A percentile compares a stretch with the other conserved stretches of the same genome.
Evolutionary conservation across 495 filamentous ascomycete genomes (phyloP).

Genomic region (Penicillium malachiteum): DNA sequence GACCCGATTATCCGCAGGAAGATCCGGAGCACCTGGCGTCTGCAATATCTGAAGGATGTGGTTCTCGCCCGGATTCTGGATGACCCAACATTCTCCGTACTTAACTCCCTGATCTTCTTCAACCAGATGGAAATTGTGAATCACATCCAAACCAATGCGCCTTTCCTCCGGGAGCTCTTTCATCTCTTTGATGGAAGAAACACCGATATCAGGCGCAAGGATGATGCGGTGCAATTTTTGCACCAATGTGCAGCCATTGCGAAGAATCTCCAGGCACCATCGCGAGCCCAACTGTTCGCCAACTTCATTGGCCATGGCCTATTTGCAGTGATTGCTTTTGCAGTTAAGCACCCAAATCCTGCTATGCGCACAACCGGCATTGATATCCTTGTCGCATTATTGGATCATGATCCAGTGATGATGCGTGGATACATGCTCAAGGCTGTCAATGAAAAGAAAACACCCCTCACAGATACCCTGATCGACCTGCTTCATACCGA

Average conservation of each 20-base stretch:
- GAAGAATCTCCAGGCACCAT: constrained; percentile 85
- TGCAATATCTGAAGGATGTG: constrained; percentile 98
- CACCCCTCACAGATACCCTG: constrained; percentile 86
- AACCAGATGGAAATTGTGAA: constrained; percentile 97
- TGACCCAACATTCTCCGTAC: constrained; percentile 94
- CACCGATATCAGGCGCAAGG: constrained; percentile 69
- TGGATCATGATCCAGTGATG: constrained; percentile 93
- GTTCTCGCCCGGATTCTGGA: constrained; percentile 94
- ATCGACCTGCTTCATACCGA: constrained; percentile 92
- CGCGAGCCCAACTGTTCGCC: constrained; percentile 75
- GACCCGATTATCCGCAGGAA: constrained; percentile 78
- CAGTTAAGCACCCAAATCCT: constrained; percentile 79
- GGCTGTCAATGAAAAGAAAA: constrained; percentile 80
- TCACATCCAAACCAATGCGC: constrained; percentile 76
- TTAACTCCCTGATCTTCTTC: constrained; percentile 98
- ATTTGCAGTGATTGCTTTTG: constrained; percentile 87
- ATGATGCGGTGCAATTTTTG: constrained; percentile 93
- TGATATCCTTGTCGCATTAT: constrained; percentile 88
- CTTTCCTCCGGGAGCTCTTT: constrained; percentile 87
- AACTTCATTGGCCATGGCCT: constrained; percentile 89
- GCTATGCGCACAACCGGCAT: constrained; percentile 88
- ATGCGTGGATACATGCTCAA: constrained; percentile 91
- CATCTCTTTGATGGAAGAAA: constrained; percentile 72
- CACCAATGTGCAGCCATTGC: constrained; percentile 94
- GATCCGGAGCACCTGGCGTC: constrained; percentile 91